Base-by-base conservation (phyloP, 1,139 yeast genomes). In the Insectozyma bohioensis region DNA sequence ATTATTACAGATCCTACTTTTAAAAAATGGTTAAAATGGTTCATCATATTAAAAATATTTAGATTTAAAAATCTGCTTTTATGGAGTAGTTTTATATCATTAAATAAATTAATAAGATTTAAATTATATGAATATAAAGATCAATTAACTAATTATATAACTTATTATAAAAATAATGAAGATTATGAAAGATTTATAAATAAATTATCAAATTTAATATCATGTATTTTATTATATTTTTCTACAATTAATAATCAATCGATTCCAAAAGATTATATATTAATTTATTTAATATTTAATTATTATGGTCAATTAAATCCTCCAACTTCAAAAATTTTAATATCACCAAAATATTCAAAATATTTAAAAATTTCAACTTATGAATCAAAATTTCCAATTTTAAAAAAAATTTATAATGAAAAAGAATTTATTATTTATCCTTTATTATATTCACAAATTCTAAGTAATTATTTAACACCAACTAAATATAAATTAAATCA, bases 401-500 rank as follows among this genome's bases (percentile, higher is more conserved):
- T 63, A 11, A 33, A 44, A 12, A 30, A 34, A 21, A 28, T 61
- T n/a, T 67, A 65, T 39, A 38, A 51, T 20, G 49, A 57, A 31
- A 67, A 67, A 41, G 65, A 67, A 35, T 55, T 39, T 30, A 28
- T 65, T 8, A 48, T 67, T 6, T 67, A 49, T 40, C 72, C 72
- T 6, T 33, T 54, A 17, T 48, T 68, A 13, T 68, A 59, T 44
- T 71, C 63, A 6, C 74, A 68, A 43, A 52, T 68, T 24, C 52
- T 68, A 24, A 64, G 72, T 24, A 66, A 67, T 39, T 67, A 65
- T 46, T 50, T 68, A 39, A 64, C 74, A 0, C 74, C 74, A 1
- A 65, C 72, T 2, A 51, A 42, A 28, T 61, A 47, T 46, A 59
- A 57, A 43, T 52, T 61, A 44, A 66, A 65, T 42, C 68, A 63